phyloP scores from a whole-genome alignment of 2,329 filamentous ascomycete genomes.

The Alternaria alternata region DNA sequence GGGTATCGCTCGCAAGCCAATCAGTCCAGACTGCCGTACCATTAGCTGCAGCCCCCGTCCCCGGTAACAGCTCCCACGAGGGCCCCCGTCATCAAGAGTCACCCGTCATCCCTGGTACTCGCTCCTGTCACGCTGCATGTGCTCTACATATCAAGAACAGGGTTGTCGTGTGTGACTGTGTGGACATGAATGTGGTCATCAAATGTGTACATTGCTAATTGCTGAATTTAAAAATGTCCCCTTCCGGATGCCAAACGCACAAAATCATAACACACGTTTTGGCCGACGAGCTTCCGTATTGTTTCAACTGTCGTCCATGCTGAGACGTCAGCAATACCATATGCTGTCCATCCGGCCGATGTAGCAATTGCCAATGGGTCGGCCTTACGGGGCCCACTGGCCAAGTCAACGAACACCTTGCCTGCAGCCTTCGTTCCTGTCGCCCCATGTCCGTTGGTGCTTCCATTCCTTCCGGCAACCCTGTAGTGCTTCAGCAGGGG shows the following conservation, averaged over 20 bases:
- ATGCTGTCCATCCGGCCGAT: slow-evolving; percentile 79
- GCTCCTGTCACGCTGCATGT: slow-evolving; percentile 11
- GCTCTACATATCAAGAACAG: neutral
- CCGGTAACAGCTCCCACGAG: slow-evolving; percentile 25
- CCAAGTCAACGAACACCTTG: slow-evolving; percentile 83
- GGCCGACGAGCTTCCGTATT: slow-evolving; percentile 77
- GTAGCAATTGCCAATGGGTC: slow-evolving; percentile 76
- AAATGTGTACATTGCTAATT: slow-evolving; percentile 1
- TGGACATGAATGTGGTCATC: neutral
- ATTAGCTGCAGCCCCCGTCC: slow-evolving; percentile 4
- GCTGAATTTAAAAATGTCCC: slow-evolving; percentile 56
- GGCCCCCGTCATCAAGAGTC: slow-evolving; percentile 19
- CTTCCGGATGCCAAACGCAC: slow-evolving; percentile 75
- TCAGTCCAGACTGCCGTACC: slow-evolving; percentile 13
- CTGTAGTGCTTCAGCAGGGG: slow-evolving; percentile 78
- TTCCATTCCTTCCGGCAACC: slow-evolving; percentile 53
- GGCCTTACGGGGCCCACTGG: slow-evolving; percentile 70
- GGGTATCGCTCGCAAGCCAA: slow-evolving; percentile 44
- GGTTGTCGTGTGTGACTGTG: neutral
- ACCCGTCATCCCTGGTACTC: slow-evolving; percentile 25
- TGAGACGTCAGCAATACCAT: slow-evolving; percentile 79
- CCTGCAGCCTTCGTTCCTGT: slow-evolving; percentile 43
- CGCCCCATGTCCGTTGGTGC: slow-evolving; percentile 28
- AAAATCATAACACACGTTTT: slow-evolving; percentile 89
- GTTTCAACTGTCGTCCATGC: slow-evolving; percentile 88